A percentile compares a stretch with the other conserved stretches of the same genome.
phyloP scores from a whole-genome alignment of 1,139 yeast genomes.

The Candida neerlandica region DNA sequence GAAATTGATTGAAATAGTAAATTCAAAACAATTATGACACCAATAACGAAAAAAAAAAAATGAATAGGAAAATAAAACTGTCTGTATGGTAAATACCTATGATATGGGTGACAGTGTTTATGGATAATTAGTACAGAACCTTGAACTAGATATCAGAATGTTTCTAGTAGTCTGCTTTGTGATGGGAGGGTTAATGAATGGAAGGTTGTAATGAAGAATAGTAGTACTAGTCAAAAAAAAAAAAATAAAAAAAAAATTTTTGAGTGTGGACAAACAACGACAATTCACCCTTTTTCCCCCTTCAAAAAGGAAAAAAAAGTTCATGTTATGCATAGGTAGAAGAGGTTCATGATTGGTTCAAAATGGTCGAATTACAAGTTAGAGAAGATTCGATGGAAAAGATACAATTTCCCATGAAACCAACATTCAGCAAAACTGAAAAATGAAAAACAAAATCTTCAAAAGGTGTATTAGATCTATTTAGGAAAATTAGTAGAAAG shows the following conservation, averaged over 20 bases:
- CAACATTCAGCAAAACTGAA: neutral
- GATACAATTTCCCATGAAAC: neutral
- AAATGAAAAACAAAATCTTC: neutral
- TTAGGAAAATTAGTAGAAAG: neutral
- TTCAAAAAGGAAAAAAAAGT: slow-evolving; percentile 3
- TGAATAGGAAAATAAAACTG: neutral
- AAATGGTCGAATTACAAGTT: neutral
- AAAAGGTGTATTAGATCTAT: neutral
- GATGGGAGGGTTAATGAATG: neutral
- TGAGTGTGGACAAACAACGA: slow-evolving; percentile 10
- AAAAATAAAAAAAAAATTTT: neutral
- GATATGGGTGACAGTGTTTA: neutral
- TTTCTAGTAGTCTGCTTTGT: neutral
- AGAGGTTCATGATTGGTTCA: slow-evolving; percentile 7
- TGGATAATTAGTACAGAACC: neutral
- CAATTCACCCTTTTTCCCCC: slow-evolving; percentile 5
- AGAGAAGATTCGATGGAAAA: neutral
- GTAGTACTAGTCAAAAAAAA: neutral
- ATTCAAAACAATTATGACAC: neutral
- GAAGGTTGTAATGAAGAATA: neutral
- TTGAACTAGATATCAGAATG: neutral
- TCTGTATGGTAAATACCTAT: neutral
- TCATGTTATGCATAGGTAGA: slow-evolving; percentile 7
- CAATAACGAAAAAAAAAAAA: neutral
- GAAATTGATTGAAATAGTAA: neutral